These are phyloP conservation scores for Solanum medicagineum DNA, from an alignment of 257 asterid genomes.

Conservation along the genomic window DNA sequence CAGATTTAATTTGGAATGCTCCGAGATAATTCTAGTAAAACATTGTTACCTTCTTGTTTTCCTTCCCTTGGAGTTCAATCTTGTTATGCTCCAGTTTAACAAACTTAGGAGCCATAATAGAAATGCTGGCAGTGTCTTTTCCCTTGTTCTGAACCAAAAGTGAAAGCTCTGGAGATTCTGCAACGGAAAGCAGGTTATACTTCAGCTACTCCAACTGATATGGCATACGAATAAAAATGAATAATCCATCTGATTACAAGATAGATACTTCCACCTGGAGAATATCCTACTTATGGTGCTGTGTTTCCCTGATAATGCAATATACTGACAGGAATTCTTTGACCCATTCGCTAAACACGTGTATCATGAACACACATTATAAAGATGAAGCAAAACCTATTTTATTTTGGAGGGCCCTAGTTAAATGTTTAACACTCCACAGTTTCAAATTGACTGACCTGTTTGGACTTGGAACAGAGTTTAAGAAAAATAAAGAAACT, in stretches of 20 bases:
- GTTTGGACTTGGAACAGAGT: too few relatives aligned
- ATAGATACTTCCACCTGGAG: not conserved
- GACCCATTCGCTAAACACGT: not conserved
- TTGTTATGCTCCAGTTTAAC: slow-evolving; percentile 43
- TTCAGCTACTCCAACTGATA: not conserved
- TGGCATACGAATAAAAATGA: not conserved
- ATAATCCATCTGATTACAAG: not conserved
- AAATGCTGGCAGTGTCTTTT: slow-evolving; percentile 31
- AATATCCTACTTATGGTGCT: not conserved
- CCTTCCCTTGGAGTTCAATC: slow-evolving; percentile 51
- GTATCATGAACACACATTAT: not conserved
- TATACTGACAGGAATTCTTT: not conserved
- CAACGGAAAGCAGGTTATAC: slow-evolving; percentile 3
- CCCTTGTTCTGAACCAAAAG: slow-evolving; percentile 76
- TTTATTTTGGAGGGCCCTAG: not conserved
- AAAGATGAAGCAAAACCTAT: not conserved
- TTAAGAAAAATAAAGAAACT: too few relatives aligned
- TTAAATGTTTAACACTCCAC: not conserved
- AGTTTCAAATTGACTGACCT: too few relatives aligned
- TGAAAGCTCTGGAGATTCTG: slow-evolving; percentile 79
- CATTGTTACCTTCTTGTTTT: slow-evolving; percentile 46
- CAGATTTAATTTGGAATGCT: not conserved
- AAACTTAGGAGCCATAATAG: slow-evolving; percentile 48
- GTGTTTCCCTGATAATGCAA: not conserved
- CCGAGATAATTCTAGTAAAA: not conserved